Conservation (phyloP, 169 alveolate species). For the Plasmodium gonderi region DNA sequence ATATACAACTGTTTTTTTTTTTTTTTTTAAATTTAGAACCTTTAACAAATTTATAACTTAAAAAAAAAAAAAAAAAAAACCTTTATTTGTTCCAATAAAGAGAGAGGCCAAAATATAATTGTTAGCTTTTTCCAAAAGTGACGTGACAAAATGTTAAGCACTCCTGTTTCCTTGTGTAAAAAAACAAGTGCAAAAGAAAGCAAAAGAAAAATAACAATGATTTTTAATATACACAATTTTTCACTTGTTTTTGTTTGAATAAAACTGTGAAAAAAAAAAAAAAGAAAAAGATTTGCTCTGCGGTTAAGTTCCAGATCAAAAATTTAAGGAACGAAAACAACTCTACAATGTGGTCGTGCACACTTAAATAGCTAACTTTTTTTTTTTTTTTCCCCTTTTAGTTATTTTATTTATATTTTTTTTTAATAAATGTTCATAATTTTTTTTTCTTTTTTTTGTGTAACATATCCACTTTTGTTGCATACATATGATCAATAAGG, state of each 20-base stretch:
- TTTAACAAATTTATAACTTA: background rate
- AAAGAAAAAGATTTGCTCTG: constrained; percentile 7
- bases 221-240: background rate
- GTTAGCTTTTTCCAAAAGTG: constrained; percentile 28
- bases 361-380: constrained; percentile 58
- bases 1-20: constrained; percentile 20
- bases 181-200: constrained; percentile 34
- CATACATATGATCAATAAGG: background rate
- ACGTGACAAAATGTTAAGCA: background rate
- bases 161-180: background rate
- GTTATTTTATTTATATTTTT: constrained; percentile 2
- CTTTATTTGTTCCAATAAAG: constrained; percentile 1
- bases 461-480: background rate
- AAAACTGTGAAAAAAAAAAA: constrained; percentile 7
- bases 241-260: background rate
- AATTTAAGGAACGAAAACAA: background rate
- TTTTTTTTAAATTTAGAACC: background rate
- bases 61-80: background rate
- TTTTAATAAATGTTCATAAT: constrained; percentile 47
- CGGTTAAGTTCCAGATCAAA: constrained; percentile 10
- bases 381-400: constrained; percentile 8
- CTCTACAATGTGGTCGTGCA: constrained; percentile 13
- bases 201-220: constrained; percentile 25
- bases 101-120: constrained; percentile 11
- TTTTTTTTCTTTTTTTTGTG: constrained; percentile 15